phyloP scores from a whole-genome alignment of 1,284 basidiomycete species.

The Sanghuangporus sanghuang region DNA sequence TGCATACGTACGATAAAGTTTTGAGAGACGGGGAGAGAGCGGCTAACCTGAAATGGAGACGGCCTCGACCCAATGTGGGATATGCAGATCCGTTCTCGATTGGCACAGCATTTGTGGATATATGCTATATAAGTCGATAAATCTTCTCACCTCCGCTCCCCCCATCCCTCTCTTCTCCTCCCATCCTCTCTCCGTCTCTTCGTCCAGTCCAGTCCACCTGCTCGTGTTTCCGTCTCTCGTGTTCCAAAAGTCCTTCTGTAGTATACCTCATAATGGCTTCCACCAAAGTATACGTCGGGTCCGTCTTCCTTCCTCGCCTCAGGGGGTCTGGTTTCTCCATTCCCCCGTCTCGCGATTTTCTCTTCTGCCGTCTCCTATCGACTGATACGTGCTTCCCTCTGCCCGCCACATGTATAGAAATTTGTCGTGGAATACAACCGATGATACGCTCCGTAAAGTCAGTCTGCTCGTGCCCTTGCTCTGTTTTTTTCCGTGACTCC shows the following conservation, averaged over 20 bases:
- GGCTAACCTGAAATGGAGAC: neutral
- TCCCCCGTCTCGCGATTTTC: constrained; percentile 1
- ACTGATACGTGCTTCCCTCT: constrained; percentile 37
- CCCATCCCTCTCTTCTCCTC: constrained; percentile 34
- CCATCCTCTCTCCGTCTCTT: constrained; percentile 28
- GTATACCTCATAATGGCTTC: constrained; percentile 43
- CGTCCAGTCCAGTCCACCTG: constrained; percentile 22
- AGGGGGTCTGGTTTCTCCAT: constrained; percentile 33
- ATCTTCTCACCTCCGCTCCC: constrained; percentile 23
- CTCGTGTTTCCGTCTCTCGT: constrained; percentile 27
- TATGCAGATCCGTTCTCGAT: neutral
- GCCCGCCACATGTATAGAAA: constrained; percentile 55
- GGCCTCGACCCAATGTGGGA: constrained; percentile 4
- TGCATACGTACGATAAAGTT: neutral
- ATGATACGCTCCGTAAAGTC: constrained; percentile 82
- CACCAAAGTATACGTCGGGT: constrained; percentile 84
- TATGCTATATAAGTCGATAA: constrained; percentile 42
- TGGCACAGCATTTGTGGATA: neutral
- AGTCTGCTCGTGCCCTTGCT: constrained; percentile 44
- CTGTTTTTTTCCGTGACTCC: constrained; percentile 25
- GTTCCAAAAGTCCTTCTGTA: constrained; percentile 33
- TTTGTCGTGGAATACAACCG: constrained; percentile 92
- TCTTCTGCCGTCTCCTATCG: constrained; percentile 26
- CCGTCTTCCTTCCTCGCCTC: constrained; percentile 34
- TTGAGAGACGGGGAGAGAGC: neutral